These are phyloP conservation scores for Rhododendron ovatum DNA, from an alignment of 148 eudicot genomes.

Conservation along the genomic window DNA sequence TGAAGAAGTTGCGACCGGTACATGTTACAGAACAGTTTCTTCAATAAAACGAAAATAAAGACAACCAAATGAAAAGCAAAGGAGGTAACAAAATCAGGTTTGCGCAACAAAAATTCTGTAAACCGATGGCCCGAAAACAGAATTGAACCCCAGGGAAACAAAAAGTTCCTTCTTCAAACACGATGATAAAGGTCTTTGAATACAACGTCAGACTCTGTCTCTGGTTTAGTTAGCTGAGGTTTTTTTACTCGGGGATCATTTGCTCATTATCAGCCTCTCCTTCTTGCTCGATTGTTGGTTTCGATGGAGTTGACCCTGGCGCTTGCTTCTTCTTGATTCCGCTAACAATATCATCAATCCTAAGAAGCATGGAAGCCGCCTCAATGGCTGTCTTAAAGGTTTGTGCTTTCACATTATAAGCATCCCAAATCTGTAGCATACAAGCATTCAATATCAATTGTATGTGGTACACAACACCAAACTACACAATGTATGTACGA, in stretches of 20 bases:
- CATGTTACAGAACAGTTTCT: not conserved
- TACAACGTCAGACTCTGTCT: not conserved
- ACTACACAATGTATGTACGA: not conserved
- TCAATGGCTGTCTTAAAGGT: constrained; percentile 93
- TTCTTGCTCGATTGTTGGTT: constrained; percentile 70
- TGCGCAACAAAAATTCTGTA: not conserved
- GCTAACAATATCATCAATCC: constrained; percentile 92
- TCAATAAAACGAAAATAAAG: not conserved
- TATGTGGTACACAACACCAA: not conserved
- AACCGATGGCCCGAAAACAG: not conserved
- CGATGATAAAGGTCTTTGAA: not conserved
- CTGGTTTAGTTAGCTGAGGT: not conserved
- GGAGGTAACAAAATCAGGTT: not conserved
- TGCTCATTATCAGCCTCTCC: constrained; percentile 89
- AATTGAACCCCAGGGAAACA: not conserved
- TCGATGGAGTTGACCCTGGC: constrained; percentile 64
- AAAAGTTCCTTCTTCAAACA: not conserved
- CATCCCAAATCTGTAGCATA: constrained; percentile 76
- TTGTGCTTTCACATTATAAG: constrained; percentile 88
- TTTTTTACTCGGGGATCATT: constrained; percentile 67
- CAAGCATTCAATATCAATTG: not conserved
- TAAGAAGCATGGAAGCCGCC: constrained; percentile 91
- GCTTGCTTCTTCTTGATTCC: constrained; percentile 96
- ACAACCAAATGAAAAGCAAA: not conserved
- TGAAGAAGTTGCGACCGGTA: too few species aligned